phyloP scores from a whole-genome alignment of 495 filamentous ascomycete genomes.

The Lasiosphaeria miniovina region DNA sequence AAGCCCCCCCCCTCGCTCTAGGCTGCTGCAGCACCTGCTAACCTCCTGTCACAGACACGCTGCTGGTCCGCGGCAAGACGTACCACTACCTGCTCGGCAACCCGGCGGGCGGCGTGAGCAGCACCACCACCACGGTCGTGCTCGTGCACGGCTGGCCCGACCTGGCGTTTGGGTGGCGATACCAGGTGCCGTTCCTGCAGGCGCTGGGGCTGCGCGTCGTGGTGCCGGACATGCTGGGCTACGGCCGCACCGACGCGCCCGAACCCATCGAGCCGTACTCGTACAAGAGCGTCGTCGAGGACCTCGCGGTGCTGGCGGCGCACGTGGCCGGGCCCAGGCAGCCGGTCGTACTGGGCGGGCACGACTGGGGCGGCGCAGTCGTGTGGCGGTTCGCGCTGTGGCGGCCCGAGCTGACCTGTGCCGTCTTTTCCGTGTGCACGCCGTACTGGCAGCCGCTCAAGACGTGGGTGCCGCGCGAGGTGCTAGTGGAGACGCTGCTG shows the following conservation, averaged over 20 bases:
- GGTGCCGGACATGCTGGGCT: conserved; percentile 56
- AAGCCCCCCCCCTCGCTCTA: conserved; percentile 36
- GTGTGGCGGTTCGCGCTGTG: conserved; percentile 64
- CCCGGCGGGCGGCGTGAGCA: conserved; percentile 41
- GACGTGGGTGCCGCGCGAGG: conserved; percentile 44
- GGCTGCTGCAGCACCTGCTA: too few species aligned
- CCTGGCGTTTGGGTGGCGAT: conserved; percentile 72
- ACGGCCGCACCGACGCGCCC: conserved; percentile 63
- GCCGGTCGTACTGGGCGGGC: conserved; percentile 3
- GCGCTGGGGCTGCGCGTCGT: conserved; percentile 58
- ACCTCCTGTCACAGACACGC: too few species aligned
- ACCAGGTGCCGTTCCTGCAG: conserved; percentile 71
- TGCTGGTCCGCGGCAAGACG: conserved; percentile 51
- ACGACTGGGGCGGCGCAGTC: conserved; percentile 68
- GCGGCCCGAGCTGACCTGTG: conserved; percentile 66
- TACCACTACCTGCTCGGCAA: conserved; percentile 70
- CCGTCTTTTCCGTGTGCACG: conserved; percentile 76
- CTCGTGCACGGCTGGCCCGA: conserved; percentile 65
- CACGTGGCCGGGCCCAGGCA: conserved; percentile 1
- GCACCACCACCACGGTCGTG: conserved; percentile 56
- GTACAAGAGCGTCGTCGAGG: conserved; percentile 61
- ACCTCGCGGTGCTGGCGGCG: conserved; percentile 44
- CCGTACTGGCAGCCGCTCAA: conserved; percentile 58
- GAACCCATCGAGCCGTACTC: conserved; percentile 53
- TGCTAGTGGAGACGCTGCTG: conserved; percentile 52